Evolutionary conservation across 148 eudicot species (phyloP), one percentile per base, ranked within the genome.

Genomic region (Rhododendron henanense): DNA sequence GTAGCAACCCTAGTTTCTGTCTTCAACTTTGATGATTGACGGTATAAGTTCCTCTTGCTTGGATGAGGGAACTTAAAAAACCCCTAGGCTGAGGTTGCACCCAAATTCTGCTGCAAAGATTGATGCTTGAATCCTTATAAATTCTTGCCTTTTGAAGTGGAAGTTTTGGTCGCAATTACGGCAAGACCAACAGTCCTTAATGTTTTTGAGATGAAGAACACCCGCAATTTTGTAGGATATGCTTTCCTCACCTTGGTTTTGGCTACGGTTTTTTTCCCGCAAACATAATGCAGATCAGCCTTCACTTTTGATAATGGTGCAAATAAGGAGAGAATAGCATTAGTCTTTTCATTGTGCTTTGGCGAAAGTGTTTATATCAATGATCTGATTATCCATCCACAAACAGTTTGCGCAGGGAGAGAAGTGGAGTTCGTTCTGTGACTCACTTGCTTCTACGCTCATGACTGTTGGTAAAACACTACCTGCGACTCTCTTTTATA

Each of bases 401-500:
- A 44, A 85, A 84, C 93, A 96, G 99, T 96, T 96, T 90, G 98
- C 98, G 39, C 92, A 92, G 82, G 81, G 91, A 87, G 98, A 96
- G 55, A 94, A 96, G 84, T 95, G 99, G 98, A 90, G 96, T 55
- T 82, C 84, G 33, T 93, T 97, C 8, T 97, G 98, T 84, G 99
- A 94, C 82, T 88, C 95, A 39, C 98, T 97, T 84, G 99, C 98
- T 85, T 93, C 99, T 81, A 97, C 93, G 88, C 93, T 97, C 48
- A 84, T 93, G 92, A 89, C 85, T 88, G 91, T 91, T 85, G 94
- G 95, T 53, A 91, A 94, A 86, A 92, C 93, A 79, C 87, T 94
- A 88, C 96, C 98, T 86, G 98, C 99, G 41, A 95, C 98, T 81
- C 93, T 94, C 10, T 97, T 98, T 86, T 97, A 92, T 87, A 95